Percentiles rank a stretch among this genome's conserved stretches.
phyloP scores from a whole-genome alignment of 164 flowering plant genomes.

The Piper betle region DNA sequence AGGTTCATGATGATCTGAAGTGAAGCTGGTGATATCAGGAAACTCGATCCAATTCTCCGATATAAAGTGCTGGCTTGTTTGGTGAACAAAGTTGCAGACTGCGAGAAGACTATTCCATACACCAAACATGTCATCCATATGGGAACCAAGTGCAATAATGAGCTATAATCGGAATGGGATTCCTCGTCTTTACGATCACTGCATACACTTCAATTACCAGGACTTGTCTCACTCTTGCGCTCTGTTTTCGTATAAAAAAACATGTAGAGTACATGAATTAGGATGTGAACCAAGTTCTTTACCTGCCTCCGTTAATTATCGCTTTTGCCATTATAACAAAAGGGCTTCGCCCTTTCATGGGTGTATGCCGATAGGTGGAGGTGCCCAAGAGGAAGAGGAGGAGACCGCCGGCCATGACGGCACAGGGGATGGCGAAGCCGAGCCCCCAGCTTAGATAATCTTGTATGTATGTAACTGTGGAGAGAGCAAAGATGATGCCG shows the following conservation, averaged over 20 bases:
- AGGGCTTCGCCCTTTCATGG: no score
- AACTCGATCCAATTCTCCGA: neutral
- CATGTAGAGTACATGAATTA: no score
- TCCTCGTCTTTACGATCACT: no score
- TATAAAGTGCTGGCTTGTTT: conserved; percentile 1
- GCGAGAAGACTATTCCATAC: neutral
- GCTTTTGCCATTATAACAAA: no score
- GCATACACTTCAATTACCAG: no score
- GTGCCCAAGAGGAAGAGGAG: neutral
- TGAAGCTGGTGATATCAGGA: conserved; percentile 3
- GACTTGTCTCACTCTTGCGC: no score
- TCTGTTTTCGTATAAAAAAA: no score
- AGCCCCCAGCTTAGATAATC: conserved; percentile 3
- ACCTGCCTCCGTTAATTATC: no score
- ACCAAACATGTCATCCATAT: neutral
- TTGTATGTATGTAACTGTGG: conserved; percentile 1
- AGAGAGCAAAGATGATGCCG: neutral
- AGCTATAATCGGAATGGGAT: no score
- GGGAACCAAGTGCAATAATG: no score
- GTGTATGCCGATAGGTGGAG: no score
- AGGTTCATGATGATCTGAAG: neutral
- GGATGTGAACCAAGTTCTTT: no score
- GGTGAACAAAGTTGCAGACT: neutral
- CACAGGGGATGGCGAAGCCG: neutral
- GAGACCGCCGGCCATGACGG: neutral